Base-by-base conservation (phyloP, 768 basidiomycete genomes). In the Naganishia randhawae region DNA sequence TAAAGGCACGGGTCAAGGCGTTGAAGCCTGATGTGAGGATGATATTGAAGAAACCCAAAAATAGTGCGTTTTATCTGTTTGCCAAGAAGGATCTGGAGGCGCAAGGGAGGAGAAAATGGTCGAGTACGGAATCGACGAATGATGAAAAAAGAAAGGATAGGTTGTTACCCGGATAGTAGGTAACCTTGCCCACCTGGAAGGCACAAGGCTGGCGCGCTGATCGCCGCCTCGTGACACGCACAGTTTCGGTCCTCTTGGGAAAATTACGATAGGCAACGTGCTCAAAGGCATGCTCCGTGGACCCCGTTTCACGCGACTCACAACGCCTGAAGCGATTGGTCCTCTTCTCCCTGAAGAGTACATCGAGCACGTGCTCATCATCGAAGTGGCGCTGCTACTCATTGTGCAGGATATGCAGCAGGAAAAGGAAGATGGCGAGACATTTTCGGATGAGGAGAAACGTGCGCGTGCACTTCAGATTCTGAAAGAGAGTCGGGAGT, bases 351-450 rank as follows among this genome's bases (percentile, higher is more conserved):
- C 86, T 0, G 84, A 85, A 37, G 88, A 91, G 67, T 95, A 93
- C 75, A 83, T 92, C 41, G 86, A 89, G 42, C 87, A 87, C 17
- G 84, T 97, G 33, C 84, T 98, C n/a, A 86, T 97, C 2, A 95
- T 95, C 1, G 94, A 97, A 80, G 86, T 88, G 0, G 91, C 88
- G 0, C 82, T 88, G 45, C 82, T 84, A 27, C 85, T 98, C n/a
- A 91, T 97, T 69, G 86, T 86, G 82, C 83, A 89, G 67, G 93
- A 98, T 76, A 84, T 84, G 73, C 35, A 39, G 69, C 73, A 78
- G 48, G 83, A 82, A 2, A 78, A 82, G 3, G 73, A 78, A 0
- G 82, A 80, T 4, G 50, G 31, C 13, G 45, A 48, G 19, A 55
- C 70, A 41, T 29, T 14, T 6, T 33, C 66, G 25, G 74, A 71